Base-by-base conservation (phyloP, 768 basidiomycete species). In the Kwoniella sp. region DNA sequence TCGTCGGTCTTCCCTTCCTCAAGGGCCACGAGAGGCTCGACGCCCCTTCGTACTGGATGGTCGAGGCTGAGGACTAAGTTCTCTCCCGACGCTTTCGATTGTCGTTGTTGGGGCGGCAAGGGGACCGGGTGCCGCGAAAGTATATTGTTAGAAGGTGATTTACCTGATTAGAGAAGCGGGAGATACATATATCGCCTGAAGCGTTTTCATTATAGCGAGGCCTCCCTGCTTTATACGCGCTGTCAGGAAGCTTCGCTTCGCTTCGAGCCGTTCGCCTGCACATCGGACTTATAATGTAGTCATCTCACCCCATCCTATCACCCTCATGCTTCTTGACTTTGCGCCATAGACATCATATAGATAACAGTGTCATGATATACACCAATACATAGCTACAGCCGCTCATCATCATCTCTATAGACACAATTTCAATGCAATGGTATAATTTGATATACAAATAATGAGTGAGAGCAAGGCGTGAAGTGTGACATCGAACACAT, bases 1-100 rank as follows among this genome's bases (percentile, higher is more conserved):
- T 98, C 81, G 88, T 96, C 67, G 91, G 93, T 70, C 61, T 82
- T 1, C 77, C 79, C 8, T 82, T 81, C 78, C 74, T 80, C 66
- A 79, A 79, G 55, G 92, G 89, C 8, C 79, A 84, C 20, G 84
- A 87, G 69, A 88, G 90, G 81, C 86, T 98, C 68, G 86, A 92
- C 74, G 93, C 92, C 31, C 91, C 93, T 1, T 83, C 88, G 9
- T 98, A 95, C 83, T 91, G 92, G 55, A 88, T 98, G 79, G 84
- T 96, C 66, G 87, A 96, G 81, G 82, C 84, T 63, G 86, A 90
- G 55, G 89, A 92, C 71, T 84, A 77, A 70, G 34, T n/a, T n/a
- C n/a, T n/a, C n/a, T n/a, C n/a, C n/a, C n/a, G n/a, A n/a, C n/a
- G n/a, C n/a, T n/a, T n/a, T n/a, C n/a, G n/a, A n/a, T n/a, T n/a